Evolutionary conservation across 371 early-diverging fungal species (phyloP), one percentile per base, ranked within the genome.

Genomic region (Neoconidiobolus thromboides): DNA sequence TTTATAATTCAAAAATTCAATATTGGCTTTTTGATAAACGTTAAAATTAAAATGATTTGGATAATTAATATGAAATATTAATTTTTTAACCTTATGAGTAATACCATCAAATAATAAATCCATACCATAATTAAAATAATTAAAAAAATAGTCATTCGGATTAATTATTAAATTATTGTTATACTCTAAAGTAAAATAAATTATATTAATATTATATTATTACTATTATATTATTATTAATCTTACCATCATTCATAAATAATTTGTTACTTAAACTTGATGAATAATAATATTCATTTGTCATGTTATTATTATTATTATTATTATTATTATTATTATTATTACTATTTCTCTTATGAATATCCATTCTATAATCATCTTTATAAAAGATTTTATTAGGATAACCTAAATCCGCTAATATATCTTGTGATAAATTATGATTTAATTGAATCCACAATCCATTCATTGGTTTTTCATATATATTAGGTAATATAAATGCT

Each of bases 311-410:
- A 26, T 26, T 26, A 26, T 26, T 26, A 26, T 26, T 26, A 26
- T 26, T 26, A 26, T 26, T 26, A 26, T 26, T 51, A 15, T 51
- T 66, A 14, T 65, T 66, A 47, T 62, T 61, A 60, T 65, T 61
- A 2, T 54, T 59, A 38, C 50, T n/a, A 1, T 6, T 26, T 39
- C 65, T 71, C 2, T 78, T 74, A 59, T 82, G 82, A 10, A 85
- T 84, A 57, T 77, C 74, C 83, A 84, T 82, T 65, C 82, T 80
- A 55, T 85, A 83, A 43, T 81, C 80, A 58, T 81, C 77, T 63
- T 83, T 85, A 62, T 77, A 76, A 43, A 80, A 79, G 10, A 81
- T 69, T 14, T 71, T 68, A 0, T 76, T 71, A 0, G 85, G 83
- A 46, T 77, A 70, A 1, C 86, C 86, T 4, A 86, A 65, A 56